Base-by-base conservation (phyloP, 768 basidiomycete species). In the Postia placenta region DNA sequence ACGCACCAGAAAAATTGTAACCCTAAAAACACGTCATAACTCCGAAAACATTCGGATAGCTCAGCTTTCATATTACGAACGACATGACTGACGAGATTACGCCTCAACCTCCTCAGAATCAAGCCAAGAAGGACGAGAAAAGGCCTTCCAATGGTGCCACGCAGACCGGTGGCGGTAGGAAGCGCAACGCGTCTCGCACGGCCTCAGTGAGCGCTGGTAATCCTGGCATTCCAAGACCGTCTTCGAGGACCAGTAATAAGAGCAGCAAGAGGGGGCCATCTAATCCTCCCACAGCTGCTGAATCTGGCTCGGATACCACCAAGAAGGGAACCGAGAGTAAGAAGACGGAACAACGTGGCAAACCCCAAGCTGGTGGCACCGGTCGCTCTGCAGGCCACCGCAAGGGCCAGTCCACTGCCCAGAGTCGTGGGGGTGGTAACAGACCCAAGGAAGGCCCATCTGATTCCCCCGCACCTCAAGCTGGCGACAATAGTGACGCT, bases 61-160 rank as follows among this genome's bases (percentile, higher is more conserved):
- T 48, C 48, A 51, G 47, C 38, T 24, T 50, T 56, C 57, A 64
- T 74, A 65, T 81, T 75, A 90, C 83, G 85, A 87, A 80, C 84
- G 80, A 83, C 69, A 91, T 91, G 88, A 87, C 85, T 67, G 88
- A 91, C 76, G 82, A 87, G 75, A 71, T 74, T 63, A 74, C 74
- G 67, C 73, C 77, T 62, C 80, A 78, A 68, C 61, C 63, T 43
- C 70, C 65, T 49, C 68, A 61, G 49, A 62, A 71, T 62, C 69
- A 71, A 48, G 64, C 70, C 53, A 86, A 76, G 76, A 85, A 77
- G 72, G 87, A 89, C 62, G 85, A 87, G 66, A 87, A 78, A 76
- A 87, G 80, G 72, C 68, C 75, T 51, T 57, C 73, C 48, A 57
- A 58, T 45, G 59, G 62, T 26, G 24, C 60, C 35, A 46, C 52